Base-by-base conservation (phyloP, 73 alveolate genomes). In the Blepharisma stoltei region DNA sequence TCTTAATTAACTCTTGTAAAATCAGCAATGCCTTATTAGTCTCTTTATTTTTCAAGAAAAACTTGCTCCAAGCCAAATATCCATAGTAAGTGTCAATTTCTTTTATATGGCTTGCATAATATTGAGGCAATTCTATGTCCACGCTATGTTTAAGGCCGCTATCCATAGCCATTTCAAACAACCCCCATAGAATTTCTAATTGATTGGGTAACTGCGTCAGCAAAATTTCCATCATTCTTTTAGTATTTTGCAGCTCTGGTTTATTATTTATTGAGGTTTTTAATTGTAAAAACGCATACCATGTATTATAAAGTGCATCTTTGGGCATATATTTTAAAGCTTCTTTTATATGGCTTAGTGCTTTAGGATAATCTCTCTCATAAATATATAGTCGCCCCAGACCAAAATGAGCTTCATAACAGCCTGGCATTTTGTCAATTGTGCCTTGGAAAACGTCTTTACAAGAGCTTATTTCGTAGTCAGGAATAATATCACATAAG, bases 1-100 rank as follows among this genome's bases (percentile, higher is more conserved):
- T 54, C 54, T 55, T 47, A 18, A 77, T 78, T 37, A 87, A 65
- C 41, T 87, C 94, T n/a, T 67, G 77, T 5, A 87, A 50, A 20
- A 87, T 88, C 6, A 73, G 60, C 6, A 53, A 50, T 14, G 86
- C 90, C 25, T 53, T 54, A 23, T 77, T 75, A 6, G 78, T 47
- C 37, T 70, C 69, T 9, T 55, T 52, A 27, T 68, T 53, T 21
- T 41, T 44, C 73, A 83, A n/a, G 55, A 82, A 87, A 1, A 83
- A 46, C 32, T 87, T 90, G 2, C 90, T 80, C 88, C 89, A 87
- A 18, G 94, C 94, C 6, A 87, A 41, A 71, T 87, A 87, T n/a
- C 94, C 94, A 4, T 75, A 14, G 49, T 87, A 87, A 27, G 45
- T 46, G 45, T 78, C 82, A 2, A 55, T 7, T 54, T 83, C 54